Base-by-base conservation (phyloP, 1,284 basidiomycete species). In the Ceratobasidium sp. region DNA sequence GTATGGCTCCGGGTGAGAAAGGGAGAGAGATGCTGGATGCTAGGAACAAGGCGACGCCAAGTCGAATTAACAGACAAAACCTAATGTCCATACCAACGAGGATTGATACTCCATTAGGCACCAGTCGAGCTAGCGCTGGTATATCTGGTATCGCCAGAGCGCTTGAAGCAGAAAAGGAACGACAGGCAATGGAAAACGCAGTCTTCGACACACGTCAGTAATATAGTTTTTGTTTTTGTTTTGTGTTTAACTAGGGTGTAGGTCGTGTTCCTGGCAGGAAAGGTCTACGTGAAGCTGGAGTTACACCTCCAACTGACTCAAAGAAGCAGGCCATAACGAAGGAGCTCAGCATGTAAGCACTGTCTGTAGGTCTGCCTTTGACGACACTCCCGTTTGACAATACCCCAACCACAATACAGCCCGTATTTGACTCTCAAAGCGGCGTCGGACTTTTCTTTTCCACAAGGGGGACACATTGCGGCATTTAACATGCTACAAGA, bases 1-100 rank as follows among this genome's bases (percentile, higher is more conserved):
- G 85, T 1, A 82, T 86, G 81, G 81, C 80, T 52, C 88, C 87
- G 23, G 85, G 86, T n/a, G 84, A 87, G 74, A 80, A 83, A 12
- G 86, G 85, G 9, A 70, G 67, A n/a, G 55, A 59, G 18, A 34
- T 26, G 41, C 23, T 70, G 26, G 58, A 43, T 28, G 36, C 41
- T 5, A 60, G 26, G 21, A 60, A 60, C n/a, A 41, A 34, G n/a
- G 41, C 3, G 78, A 83, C 34, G n/a, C 76, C 77, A 74, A 77
- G 84, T 23, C 79, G 79, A 65, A 76, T 21, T 8, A 28, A 21
- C 32, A 23, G 69, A n/a, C 34, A 16, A 14, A 46, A 28, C 18
- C 76, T 76, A 59, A 72, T 64, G 12, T 61, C 50, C 36, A 76
- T 73, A 39, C 58, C 21, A 32, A 23, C 39, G 74, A 71, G 58